Base-by-base conservation (phyloP, 2,329 filamentous ascomycete genomes). In the Mariannaea elegans region DNA sequence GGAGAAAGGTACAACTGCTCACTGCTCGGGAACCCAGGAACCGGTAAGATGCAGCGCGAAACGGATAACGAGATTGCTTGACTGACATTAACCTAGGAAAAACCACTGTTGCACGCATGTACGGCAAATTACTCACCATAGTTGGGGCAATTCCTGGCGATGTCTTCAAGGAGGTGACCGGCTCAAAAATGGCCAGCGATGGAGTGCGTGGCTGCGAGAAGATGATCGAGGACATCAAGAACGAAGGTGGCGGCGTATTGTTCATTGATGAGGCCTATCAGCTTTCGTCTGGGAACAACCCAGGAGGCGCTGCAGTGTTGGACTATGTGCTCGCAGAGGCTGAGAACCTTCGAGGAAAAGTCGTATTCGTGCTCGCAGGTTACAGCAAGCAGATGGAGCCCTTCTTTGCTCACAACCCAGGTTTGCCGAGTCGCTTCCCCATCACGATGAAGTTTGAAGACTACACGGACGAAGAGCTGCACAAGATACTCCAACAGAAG, bases 211-310 rank as follows among this genome's bases (percentile, higher is more conserved):
- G 81, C 0, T 86, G 82, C 62, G 81, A 90, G 67, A 80, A 81
- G 12, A 73, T 87, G 0, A 18, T 80, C 0, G 72, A 78, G 1
- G 47, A 68, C 0, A 80, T 94, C 34, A 69, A 86, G 4, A 78
- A 87, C 24, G 64, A 74, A 1, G 87, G 85, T 0, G 91, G 90
- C 0, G 91, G 91, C 0, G 88, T 88, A 0, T 68, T 92, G 2
- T 94, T 94, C 69, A 89, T 94, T 19, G 91, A 94, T 60, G 91
- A 94, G 72, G 90, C 91, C 0, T 93, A 94, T 67, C 90, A 94
- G 63, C 78, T 94, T 0, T 82, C 86, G 0, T 85, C 84, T 1
- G 83, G 83, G 0, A 84, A 85, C 55, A 89, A 77, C 19, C 67
- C 71, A 2, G 84, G 84, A 0, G 90, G 90, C 0, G 78, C 75